phyloP scores from a whole-genome alignment of 1,284 basidiomycete genomes.

The Pterulicium gracile region DNA sequence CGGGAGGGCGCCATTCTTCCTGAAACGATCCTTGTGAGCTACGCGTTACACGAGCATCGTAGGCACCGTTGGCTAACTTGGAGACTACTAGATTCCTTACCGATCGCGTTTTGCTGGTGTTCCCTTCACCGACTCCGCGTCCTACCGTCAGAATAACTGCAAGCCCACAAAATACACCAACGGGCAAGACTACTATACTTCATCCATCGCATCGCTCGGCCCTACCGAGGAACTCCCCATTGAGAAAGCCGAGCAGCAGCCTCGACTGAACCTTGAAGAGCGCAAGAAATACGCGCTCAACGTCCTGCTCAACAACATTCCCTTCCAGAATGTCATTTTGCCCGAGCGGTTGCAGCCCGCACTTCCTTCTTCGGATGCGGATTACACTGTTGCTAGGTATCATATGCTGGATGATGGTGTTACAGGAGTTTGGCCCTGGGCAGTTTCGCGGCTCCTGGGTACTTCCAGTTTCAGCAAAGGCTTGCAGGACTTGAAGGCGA shows the following conservation, averaged over 20 bases:
- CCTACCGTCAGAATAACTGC: background rate
- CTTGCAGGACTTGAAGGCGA: slow-evolving; percentile 32
- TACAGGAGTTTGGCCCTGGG: slow-evolving; percentile 49
- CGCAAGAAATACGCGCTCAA: background rate
- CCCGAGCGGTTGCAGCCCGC: slow-evolving; percentile 35
- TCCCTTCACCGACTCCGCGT: slow-evolving; percentile 8
- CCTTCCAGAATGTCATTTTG: slow-evolving; percentile 36
- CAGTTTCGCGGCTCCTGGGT: slow-evolving; percentile 46
- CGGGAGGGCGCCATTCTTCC: background rate
- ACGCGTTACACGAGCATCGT: background rate
- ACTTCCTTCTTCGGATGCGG: slow-evolving; percentile 28
- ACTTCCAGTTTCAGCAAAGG: slow-evolving; percentile 39
- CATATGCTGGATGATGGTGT: slow-evolving; percentile 39
- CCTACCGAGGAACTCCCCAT: background rate
- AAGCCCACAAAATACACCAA: background rate
- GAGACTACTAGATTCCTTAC: slow-evolving; percentile 3
- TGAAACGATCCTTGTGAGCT: background rate
- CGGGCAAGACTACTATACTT: too few species aligned
- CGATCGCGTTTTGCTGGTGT: slow-evolving; percentile 11
- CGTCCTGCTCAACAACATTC: slow-evolving; percentile 12
- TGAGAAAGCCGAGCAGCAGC: slow-evolving; percentile 36
- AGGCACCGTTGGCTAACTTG: background rate
- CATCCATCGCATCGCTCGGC: background rate
- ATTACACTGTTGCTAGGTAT: slow-evolving; percentile 41
- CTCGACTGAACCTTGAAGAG: slow-evolving; percentile 19